Evolutionary conservation across 2,329 filamentous ascomycete species (phyloP).

Genomic region (Nothopassalora personata): DNA sequence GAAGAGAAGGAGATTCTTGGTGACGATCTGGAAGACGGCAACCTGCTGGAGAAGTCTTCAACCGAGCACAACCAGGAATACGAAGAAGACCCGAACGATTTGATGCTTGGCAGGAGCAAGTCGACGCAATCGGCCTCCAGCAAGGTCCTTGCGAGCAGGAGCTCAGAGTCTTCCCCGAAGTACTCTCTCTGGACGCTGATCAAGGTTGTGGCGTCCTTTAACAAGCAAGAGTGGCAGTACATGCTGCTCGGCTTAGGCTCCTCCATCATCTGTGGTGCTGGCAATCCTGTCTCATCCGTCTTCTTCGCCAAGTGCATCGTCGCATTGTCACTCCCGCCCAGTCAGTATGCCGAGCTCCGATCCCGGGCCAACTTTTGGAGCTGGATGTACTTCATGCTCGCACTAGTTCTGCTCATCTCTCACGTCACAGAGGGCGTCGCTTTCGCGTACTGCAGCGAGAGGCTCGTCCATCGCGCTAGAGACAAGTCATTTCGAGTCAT

Average conservation of each 20-base stretch:
- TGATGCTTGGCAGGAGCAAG: constrained; percentile 50
- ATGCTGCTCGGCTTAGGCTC: constrained; percentile 72
- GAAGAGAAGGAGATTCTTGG: constrained; percentile 24
- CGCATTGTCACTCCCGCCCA: constrained; percentile 56
- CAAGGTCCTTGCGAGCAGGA: constrained; percentile 56
- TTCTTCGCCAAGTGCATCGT: constrained; percentile 87
- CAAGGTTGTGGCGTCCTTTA: constrained; percentile 75
- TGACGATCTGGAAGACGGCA: constrained; percentile 26
- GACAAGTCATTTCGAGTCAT: constrained; percentile 79
- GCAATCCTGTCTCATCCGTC: constrained; percentile 70
- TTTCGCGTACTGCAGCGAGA: constrained; percentile 83
- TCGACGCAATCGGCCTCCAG: constrained; percentile 60
- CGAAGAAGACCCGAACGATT: constrained; percentile 57
- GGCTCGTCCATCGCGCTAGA: constrained; percentile 75
- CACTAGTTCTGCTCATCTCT: constrained; percentile 64
- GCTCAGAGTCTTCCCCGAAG: constrained; percentile 31
- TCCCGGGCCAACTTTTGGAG: constrained; percentile 78
- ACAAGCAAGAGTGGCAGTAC: constrained; percentile 62
- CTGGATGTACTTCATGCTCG: constrained; percentile 82
- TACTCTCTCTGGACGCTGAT: constrained; percentile 72
- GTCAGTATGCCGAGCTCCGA: constrained; percentile 54
- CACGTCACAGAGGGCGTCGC: constrained; percentile 64
- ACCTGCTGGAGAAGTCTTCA: constrained; percentile 23
- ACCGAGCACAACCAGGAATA: constrained; percentile 22
- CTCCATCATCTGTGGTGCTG: constrained; percentile 71